Evolutionary conservation across 768 basidiomycete species (phyloP), one percentile per base, ranked within the genome.

Genomic region (Leccinum uliginosum): DNA sequence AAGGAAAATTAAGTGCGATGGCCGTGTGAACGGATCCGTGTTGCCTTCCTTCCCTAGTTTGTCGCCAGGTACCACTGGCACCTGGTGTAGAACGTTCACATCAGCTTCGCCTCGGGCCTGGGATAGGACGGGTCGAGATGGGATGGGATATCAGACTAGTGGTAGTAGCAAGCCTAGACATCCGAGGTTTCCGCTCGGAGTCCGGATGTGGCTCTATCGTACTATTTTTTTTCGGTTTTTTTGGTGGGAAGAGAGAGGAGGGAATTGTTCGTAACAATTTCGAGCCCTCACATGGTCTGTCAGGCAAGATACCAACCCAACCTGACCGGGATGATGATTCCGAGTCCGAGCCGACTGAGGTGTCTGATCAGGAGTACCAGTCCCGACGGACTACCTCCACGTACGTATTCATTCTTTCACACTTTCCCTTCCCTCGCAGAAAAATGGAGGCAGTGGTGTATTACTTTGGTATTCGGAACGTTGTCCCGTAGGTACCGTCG

Each of bases 151-250:
- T n/a, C 9, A 38, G 38, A 38, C 59, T n/a, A 8, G 10, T 30
- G 26, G 17, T 27, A 14, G 35, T 19, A 44, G 24, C 19, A 30
- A 14, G 6, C 21, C n/a, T n/a, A 27, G 11, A 24, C 12, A 17
- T 55, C 59, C 59, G 49, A 62, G 55, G 59, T 51, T 62, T 62
- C 27, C 59, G 59, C 60, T 48, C 59, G 34, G 48, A 48, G 38
- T 40, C 38, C 38, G 38, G 38, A 40, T 19, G 38, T 40, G 38
- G 38, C 4, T 6, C 38, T 4, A 43, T 43, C 40, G 40, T 43
- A n/a, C n/a, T n/a, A n/a, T 43, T 43, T n/a, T n/a, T 38, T n/a
- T 17, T 32, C 12, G 5, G n/a, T n/a, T n/a, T 32, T 32, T 32
- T 32, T 32, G 14, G 32, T 34, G 32, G 32, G 32, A 34, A 34